Evolutionary conservation across 139 green algal species (phyloP).

Genomic region (Micromonas pusilla): DNA sequence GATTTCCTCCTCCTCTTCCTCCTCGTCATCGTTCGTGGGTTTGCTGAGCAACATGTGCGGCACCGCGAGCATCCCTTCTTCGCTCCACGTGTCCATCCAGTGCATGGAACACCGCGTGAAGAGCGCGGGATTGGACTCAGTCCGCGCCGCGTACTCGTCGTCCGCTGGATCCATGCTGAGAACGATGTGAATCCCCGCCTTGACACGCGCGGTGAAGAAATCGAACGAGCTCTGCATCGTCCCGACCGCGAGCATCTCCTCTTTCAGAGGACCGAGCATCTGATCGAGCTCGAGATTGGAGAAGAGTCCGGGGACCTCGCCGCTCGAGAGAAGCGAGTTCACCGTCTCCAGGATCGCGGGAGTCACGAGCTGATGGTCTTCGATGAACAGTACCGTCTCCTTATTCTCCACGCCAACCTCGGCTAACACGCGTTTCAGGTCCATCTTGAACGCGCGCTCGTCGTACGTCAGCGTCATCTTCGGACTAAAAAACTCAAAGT

Average conservation of each 20-base stretch:
- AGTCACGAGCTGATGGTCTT: constrained; percentile 56
- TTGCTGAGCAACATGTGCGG: constrained; percentile 20
- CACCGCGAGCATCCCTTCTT: constrained; percentile 28
- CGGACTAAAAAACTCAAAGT: constrained; percentile 55
- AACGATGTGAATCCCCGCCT: constrained; percentile 58
- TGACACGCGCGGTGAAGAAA: constrained; percentile 42
- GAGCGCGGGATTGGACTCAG: constrained; percentile 64
- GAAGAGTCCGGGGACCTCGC: constrained; percentile 70
- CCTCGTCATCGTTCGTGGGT: background rate
- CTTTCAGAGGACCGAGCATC: constrained; percentile 42
- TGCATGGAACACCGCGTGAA: constrained; percentile 53
- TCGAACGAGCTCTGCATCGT: constrained; percentile 37
- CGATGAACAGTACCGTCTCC: constrained; percentile 56
- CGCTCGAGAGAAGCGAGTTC: constrained; percentile 43
- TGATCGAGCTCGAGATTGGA: constrained; percentile 65
- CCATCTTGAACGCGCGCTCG: constrained; percentile 50
- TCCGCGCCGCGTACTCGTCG: constrained; percentile 39
- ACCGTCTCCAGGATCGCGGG: constrained; percentile 52
- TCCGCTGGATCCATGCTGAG: constrained; percentile 62
- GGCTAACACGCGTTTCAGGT: constrained; percentile 62
- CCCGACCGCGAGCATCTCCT: background rate
- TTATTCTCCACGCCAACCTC: constrained; percentile 49
- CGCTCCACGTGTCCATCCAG: constrained; percentile 55
- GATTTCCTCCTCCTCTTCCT: constrained; percentile 15
- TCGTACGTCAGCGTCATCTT: constrained; percentile 49